Conservation (phyloP, 148 eudicot species). For the Vaccinium corymbosum region DNA sequence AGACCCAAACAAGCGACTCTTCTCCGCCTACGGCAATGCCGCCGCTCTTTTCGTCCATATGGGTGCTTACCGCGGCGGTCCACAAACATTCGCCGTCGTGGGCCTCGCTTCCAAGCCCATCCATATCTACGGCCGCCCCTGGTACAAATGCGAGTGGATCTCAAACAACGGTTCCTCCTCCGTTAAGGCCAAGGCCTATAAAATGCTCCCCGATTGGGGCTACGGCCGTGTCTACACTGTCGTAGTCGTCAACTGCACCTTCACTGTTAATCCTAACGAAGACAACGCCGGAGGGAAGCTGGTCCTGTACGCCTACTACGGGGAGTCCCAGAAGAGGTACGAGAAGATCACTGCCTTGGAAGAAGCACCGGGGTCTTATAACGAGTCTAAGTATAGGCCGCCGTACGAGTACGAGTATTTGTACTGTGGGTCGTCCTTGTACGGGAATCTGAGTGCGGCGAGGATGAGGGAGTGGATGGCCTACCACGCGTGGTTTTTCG, state of each 20-base stretch:
- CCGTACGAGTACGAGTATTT: slow-evolving; percentile 41
- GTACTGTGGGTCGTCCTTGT: slow-evolving; percentile 59
- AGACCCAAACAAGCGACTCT: slow-evolving; percentile 38
- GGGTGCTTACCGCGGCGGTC: slow-evolving; percentile 63
- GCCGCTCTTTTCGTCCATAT: slow-evolving; percentile 55
- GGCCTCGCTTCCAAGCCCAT: slow-evolving; percentile 54
- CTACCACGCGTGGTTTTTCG: slow-evolving; percentile 52
- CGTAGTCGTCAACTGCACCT: slow-evolving; percentile 57
- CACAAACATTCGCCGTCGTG: slow-evolving; percentile 33
- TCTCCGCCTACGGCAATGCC: slow-evolving; percentile 48
- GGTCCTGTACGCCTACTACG: slow-evolving; percentile 43
- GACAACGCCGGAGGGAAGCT: slow-evolving; percentile 45
- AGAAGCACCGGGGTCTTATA: slow-evolving; percentile 33
- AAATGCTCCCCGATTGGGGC: slow-evolving; percentile 69
- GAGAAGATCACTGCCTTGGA: slow-evolving; percentile 45
- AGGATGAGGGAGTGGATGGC: slow-evolving; percentile 66
- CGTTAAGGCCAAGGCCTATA: slow-evolving; percentile 32
- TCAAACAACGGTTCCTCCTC: slow-evolving; percentile 24
- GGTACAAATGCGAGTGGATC: slow-evolving; percentile 56
- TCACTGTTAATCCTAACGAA: slow-evolving; percentile 25
- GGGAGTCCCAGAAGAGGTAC: slow-evolving; percentile 28
- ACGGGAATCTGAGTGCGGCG: slow-evolving; percentile 39
- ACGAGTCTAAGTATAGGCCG: slow-evolving; percentile 18
- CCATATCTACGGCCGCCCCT: slow-evolving; percentile 44
- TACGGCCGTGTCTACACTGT: slow-evolving; percentile 60